Evolutionary conservation across 345 rosid species (phyloP).

Genomic region (Populus ilicifolia): DNA sequence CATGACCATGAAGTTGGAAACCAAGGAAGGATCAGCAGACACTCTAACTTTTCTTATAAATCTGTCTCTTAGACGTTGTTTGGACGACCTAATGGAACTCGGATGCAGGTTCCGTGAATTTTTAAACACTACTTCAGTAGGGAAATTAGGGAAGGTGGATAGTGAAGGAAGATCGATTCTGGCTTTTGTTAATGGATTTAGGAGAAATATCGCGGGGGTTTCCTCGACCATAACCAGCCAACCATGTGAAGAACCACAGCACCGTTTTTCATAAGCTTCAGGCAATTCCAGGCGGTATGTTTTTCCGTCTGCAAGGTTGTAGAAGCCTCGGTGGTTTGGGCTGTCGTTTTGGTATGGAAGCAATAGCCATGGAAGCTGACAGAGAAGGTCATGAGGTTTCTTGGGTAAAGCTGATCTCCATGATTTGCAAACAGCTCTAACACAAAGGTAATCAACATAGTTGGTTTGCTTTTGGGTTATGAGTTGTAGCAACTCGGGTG

Average conservation of each 20-base stretch:
- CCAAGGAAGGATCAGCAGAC: not conserved
- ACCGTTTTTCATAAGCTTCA: not conserved
- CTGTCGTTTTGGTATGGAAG: not conserved
- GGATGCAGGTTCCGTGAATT: not conserved
- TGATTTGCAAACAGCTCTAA: slow-evolving; percentile 8
- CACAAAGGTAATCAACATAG: not conserved
- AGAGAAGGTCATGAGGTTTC: not conserved
- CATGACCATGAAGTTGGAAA: not conserved
- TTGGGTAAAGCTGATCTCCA: not conserved
- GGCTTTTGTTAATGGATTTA: slow-evolving; percentile 1
- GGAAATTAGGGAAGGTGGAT: slow-evolving; percentile 1
- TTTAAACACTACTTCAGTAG: not conserved
- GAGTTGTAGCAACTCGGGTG: not conserved
- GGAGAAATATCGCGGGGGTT: not conserved
- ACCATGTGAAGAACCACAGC: slow-evolving; percentile 9
- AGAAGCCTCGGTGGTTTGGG: slow-evolving; percentile 1
- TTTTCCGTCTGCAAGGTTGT: not conserved
- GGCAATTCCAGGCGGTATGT: not conserved
- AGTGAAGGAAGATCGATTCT: slow-evolving; percentile 1
- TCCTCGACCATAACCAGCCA: slow-evolving; percentile 13
- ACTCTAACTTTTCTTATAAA: slow-evolving; percentile 2
- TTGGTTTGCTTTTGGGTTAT: slow-evolving; percentile 4
- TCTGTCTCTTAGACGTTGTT: not conserved
- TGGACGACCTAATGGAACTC: not conserved
- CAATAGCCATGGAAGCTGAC: slow-evolving; percentile 6